phyloP scores from a whole-genome alignment of 2,329 filamentous ascomycete genomes.

The Scedosporium dehoogii region DNA sequence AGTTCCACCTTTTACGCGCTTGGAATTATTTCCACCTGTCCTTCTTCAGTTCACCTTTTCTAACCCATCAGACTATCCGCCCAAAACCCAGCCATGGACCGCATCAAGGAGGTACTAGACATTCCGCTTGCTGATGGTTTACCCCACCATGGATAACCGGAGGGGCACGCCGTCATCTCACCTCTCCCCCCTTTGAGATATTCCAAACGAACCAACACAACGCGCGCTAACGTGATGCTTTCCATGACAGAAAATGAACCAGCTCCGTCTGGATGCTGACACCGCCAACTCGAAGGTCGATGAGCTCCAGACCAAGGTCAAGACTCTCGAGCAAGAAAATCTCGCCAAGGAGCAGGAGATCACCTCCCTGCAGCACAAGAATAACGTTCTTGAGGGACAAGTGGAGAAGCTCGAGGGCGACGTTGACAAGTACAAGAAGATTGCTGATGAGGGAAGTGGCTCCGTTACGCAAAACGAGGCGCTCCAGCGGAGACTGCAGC shows the following conservation, averaged over 20 bases:
- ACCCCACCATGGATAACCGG: slow-evolving; percentile 7
- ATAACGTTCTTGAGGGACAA: slow-evolving; percentile 78
- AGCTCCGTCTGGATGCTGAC: slow-evolving; percentile 89
- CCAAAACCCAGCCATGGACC: slow-evolving; percentile 51
- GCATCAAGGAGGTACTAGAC: slow-evolving; percentile 74
- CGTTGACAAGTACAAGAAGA: slow-evolving; percentile 80
- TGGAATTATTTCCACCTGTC: neutral
- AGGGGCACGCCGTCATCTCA: slow-evolving; percentile 3
- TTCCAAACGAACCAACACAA: slow-evolving; percentile 10
- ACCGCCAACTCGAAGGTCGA: slow-evolving; percentile 72
- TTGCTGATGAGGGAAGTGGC: slow-evolving; percentile 73
- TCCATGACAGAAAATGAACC: slow-evolving; percentile 70
- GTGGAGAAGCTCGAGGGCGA: slow-evolving; percentile 83
- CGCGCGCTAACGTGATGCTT: neutral
- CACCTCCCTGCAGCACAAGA: slow-evolving; percentile 92
- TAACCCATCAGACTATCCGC: slow-evolving; percentile 9
- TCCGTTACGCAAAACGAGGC: slow-evolving; percentile 84
- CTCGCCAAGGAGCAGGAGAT: slow-evolving; percentile 97
- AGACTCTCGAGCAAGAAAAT: slow-evolving; percentile 88
- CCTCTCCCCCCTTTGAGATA: slow-evolving; percentile 14
- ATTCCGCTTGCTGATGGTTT: slow-evolving; percentile 5
- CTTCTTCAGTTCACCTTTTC: slow-evolving; percentile 17
- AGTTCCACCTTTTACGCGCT: neutral
- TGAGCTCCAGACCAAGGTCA: slow-evolving; percentile 80
- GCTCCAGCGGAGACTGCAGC: slow-evolving; percentile 82